Percentiles rank a stretch among this genome's conserved stretches.
Conservation (phyloP, 2,329 filamentous ascomycete genomes). For the Cercospora beticola region DNA sequence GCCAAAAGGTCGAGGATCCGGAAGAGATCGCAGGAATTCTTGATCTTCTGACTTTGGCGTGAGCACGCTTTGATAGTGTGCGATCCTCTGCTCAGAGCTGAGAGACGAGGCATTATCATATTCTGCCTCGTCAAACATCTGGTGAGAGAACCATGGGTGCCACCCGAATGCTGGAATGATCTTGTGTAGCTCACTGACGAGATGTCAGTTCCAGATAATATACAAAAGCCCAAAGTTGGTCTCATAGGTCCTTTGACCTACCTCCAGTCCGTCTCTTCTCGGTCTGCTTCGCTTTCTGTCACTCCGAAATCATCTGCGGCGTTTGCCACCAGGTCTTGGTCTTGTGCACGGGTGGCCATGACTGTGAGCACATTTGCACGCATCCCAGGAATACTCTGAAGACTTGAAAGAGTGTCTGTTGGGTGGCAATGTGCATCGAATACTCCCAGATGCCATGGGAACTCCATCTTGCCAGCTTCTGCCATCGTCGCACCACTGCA, state of each 20-base stretch:
- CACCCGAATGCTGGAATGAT: constrained; percentile 76
- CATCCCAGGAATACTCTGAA: constrained; percentile 63
- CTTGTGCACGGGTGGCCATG: constrained; percentile 74
- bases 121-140: constrained; percentile 63
- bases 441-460: constrained; percentile 70
- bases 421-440: constrained; percentile 84
- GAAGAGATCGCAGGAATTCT: constrained; percentile 54
- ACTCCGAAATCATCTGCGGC: constrained; percentile 59
- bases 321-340: constrained; percentile 69
- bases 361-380: constrained; percentile 65
- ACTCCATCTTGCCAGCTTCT: constrained; percentile 32
- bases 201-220: neutral
- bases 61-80: constrained; percentile 68
- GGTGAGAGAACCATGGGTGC: constrained; percentile 84
- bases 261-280: constrained; percentile 33
- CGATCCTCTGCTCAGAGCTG: constrained; percentile 47
- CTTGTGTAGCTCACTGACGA: constrained; percentile 39
- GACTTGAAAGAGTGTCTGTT: constrained; percentile 69
- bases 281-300: constrained; percentile 25
- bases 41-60: constrained; percentile 54
- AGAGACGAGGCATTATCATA: constrained; percentile 37
- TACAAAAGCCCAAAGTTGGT: neutral
- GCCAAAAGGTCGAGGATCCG: constrained; percentile 61
- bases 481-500: constrained; percentile 20
- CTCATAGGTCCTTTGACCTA: constrained; percentile 32